Evolutionary conservation across 257 asterid species (phyloP), one percentile per base, ranked within the genome.

Genomic region (Prunella vulgaris): DNA sequence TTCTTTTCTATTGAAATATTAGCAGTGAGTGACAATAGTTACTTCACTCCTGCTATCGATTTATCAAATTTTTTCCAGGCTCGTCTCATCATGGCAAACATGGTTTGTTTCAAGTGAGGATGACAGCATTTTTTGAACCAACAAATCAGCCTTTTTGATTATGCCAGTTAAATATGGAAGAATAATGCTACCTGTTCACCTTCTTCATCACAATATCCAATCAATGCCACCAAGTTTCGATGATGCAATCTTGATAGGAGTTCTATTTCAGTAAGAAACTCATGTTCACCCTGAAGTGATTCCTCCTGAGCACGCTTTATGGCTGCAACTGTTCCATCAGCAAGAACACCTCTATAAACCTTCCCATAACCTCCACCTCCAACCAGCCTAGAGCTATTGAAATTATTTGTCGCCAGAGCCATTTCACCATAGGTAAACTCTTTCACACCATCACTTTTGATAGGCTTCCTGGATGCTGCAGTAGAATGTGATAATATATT

Each of bases 311-410:
- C 98, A 64, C 95, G 95, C 73, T 93, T 93, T 80, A 93, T 78
- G 60, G 98, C 98, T 25, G 85, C 96, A 18, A 77, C 72, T n/a
- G 88, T 83, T 59, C 92, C 92, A 81, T 90, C 86, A 56, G 85
- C 83, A 56, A 93, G 86, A 79, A 80, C 69, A 78, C 98, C 98
- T 80, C 77, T 79, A 68, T 90, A 87, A 62, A 93, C 97, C 67
- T 85, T 90, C 40, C 98, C 97, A 52, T 92, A 92, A 54, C 98
- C 98, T 76, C 98, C 98, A 82, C 85, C 83, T 60, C 98, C 98
- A 18, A 90, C 88, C 52, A 82, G 61, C 51, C 82, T 84, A 28
- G 90, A 78, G 86, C 46, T 53, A 44, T 74, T 53, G 72, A 93
- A 93, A 66, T 81, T 74, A 64, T 76, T 75, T 32, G 98, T 90